Conservation (phyloP, 2,329 filamentous ascomycete species). For the Dactylellina drechsleri region DNA sequence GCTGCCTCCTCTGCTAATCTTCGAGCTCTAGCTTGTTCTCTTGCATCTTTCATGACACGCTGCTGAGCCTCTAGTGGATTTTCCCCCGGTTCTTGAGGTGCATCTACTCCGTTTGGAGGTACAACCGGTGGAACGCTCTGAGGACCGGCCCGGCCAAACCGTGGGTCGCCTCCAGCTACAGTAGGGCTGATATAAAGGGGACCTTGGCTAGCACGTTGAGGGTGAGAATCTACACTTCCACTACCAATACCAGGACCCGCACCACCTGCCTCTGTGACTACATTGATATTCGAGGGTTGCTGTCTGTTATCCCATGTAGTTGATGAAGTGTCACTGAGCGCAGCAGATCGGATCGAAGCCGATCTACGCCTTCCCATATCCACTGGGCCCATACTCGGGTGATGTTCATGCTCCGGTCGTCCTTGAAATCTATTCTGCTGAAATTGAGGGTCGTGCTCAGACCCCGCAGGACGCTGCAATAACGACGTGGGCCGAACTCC, state of each 20-base stretch:
- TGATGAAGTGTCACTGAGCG: constrained; percentile 47
- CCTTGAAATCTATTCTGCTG: constrained; percentile 38
- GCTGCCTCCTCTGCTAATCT: constrained; percentile 74
- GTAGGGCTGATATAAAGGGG: constrained; percentile 44
- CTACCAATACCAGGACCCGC: background rate
- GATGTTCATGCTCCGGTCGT: constrained; percentile 29
- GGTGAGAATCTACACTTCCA: constrained; percentile 11
- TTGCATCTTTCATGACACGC: constrained; percentile 74
- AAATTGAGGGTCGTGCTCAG: constrained; percentile 34
- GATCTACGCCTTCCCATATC: constrained; percentile 46
- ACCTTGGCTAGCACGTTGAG: constrained; percentile 26
- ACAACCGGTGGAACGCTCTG: constrained; percentile 59
- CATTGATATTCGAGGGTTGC: constrained; percentile 11
- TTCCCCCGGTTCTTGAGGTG: constrained; percentile 62
- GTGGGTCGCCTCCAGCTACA: constrained; percentile 41
- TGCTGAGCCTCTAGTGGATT: constrained; percentile 73
- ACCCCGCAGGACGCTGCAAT: constrained; percentile 27
- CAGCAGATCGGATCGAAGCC: constrained; percentile 36
- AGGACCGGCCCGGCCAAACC: constrained; percentile 63
- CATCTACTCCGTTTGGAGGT: constrained; percentile 60
- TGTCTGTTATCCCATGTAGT: constrained; percentile 35
- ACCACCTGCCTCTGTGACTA: constrained; percentile 13
- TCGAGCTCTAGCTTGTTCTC: constrained; percentile 75
- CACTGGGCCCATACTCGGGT: background rate
- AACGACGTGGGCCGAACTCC: constrained; percentile 42